phyloP scores from a whole-genome alignment of 225 moss, liverwort and hornwort species.

The Pleurozium schreberi region DNA sequence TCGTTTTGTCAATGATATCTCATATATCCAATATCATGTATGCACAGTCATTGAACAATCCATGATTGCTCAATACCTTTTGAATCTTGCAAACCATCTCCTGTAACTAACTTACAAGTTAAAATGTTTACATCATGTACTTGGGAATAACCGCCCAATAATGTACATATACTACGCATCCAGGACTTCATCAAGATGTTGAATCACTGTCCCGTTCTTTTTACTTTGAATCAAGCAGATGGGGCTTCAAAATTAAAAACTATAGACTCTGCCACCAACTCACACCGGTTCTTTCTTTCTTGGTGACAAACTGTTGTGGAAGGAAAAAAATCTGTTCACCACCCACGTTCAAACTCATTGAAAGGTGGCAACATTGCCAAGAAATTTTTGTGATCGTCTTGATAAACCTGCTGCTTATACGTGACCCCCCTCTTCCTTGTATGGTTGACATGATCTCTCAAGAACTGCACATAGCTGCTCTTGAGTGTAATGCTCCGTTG shows the following conservation, averaged over 20 bases:
- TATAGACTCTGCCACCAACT: neutral
- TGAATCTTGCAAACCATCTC: neutral
- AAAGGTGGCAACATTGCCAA: neutral
- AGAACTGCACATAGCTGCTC: slow-evolving; percentile 36
- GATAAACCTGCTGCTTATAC: neutral
- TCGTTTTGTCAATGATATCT: neutral
- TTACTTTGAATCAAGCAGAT: neutral
- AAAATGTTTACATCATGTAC: neutral
- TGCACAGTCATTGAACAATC: neutral
- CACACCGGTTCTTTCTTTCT: neutral
- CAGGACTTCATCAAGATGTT: neutral
- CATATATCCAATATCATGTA: neutral
- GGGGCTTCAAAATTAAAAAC: neutral
- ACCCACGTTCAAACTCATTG: neutral
- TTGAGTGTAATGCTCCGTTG: slow-evolving; percentile 28
- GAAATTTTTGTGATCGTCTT: neutral
- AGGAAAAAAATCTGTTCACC: neutral
- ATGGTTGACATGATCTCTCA: slow-evolving; percentile 26
- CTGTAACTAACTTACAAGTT: neutral
- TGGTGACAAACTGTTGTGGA: neutral
- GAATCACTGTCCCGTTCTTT: neutral
- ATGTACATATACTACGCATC: neutral
- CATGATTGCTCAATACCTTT: neutral
- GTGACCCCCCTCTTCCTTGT: slow-evolving; percentile 5
- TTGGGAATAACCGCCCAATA: neutral